Evolutionary conservation across 257 asterid species (phyloP), one percentile per base, ranked within the genome.

Genomic region (Lycium ferocissimum): DNA sequence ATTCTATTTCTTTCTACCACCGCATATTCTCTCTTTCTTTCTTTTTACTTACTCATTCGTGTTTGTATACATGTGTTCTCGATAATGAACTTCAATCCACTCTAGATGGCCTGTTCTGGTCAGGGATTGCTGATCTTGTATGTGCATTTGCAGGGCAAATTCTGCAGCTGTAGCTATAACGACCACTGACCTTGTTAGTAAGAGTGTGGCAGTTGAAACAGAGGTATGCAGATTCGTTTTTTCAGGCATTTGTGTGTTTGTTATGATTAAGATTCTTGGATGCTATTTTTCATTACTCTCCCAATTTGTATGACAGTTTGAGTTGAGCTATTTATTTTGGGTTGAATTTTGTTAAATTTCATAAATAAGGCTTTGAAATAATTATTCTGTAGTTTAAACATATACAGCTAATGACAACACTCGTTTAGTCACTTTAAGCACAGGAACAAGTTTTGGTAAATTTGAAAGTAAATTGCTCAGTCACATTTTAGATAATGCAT

Each of bases 81-180:
- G 9, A 14, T 78, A 53, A 26, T 26, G 82, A 78, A 78, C 20
- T 14, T 33, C 9, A 14, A 7, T 53, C 82, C 65, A 8, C 26
- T 3, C 49, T 78, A 14, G 33, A 53, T 13, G 15, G 13, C 40
- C 22, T 26, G 26, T 76, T 53, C 47, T 76, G 65, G 26, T 0
- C 7, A 78, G 5, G 3, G 65, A 15, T 20, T 18, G 33, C 17
- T 79, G 80, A 62, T 85, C 79, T 57, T 40, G 69, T 17, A 43
- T 79, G 22, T 72, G 45, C 59, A 84, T 86, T 70, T 86, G 73
- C 91, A 97, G 99, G 91, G 97, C 94, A 81, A 92, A 92, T 85
- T 90, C 96, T 83, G 98, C 98, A 87, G 96, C 98, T 86, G 97
- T 97, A 83, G 99, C 98, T 86, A 97, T 97, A 90, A 97, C 99